These are phyloP conservation scores for Aspergillus clavatus DNA, from an alignment of 2,329 filamentous ascomycete species.

Conservation along the genomic window DNA sequence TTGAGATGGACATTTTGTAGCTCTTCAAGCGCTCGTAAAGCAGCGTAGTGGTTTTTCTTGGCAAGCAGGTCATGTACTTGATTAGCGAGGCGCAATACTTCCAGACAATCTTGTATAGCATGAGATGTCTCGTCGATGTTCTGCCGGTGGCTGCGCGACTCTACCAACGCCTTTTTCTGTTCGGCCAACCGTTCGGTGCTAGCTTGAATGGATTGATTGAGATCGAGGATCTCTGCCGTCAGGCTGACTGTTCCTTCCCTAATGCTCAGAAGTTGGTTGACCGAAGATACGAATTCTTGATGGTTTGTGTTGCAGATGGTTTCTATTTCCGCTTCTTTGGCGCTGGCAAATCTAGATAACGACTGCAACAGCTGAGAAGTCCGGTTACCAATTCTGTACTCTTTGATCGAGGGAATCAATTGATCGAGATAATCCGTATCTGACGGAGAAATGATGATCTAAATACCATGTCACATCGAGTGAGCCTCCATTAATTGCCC, in stretches of 20 bases:
- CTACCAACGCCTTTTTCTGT: constrained; percentile 90
- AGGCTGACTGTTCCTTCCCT: constrained; percentile 84
- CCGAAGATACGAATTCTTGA: constrained; percentile 89
- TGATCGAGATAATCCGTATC: constrained; percentile 95
- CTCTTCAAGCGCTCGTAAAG: constrained; percentile 88
- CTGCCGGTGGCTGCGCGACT: constrained; percentile 84
- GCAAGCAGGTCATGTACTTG: constrained; percentile 86
- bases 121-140: constrained; percentile 92
- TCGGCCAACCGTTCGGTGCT: constrained; percentile 92
- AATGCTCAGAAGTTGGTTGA: constrained; percentile 88
- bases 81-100: constrained; percentile 87
- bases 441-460: constrained; percentile 90
- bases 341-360: constrained; percentile 73
- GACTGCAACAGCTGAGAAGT: constrained; percentile 70
- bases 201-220: constrained; percentile 91
- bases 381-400: constrained; percentile 72
- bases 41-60: constrained; percentile 93
- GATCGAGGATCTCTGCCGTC: constrained; percentile 82
- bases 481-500: constrained; percentile 7
- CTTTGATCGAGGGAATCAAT: constrained; percentile 87
- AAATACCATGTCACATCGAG: constrained; percentile 6
- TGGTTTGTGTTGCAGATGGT: constrained; percentile 92
- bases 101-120: constrained; percentile 83
- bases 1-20: constrained; percentile 94
- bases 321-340: constrained; percentile 88